Conservation (phyloP, 2,329 filamentous ascomycete species). For the Xylaria arbuscula region DNA sequence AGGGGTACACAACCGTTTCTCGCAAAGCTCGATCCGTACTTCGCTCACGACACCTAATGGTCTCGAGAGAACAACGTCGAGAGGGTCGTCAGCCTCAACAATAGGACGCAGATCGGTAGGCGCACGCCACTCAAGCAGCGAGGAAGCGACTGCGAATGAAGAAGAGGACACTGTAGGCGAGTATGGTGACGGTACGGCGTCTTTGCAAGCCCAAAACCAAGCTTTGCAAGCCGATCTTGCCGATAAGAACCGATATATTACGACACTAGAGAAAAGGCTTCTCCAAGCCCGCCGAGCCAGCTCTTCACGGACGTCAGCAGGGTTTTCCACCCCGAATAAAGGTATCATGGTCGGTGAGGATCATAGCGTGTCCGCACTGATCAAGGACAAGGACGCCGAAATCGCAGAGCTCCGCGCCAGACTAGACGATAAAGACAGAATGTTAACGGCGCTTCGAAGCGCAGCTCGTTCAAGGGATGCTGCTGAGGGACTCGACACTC, state of each 20-base stretch:
- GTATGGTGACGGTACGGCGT: slow-evolving; percentile 87
- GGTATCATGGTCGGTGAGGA: slow-evolving; percentile 80
- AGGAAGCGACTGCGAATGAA: slow-evolving; percentile 58
- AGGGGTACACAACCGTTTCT: slow-evolving; percentile 71
- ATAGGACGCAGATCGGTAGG: slow-evolving; percentile 65
- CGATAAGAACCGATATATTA: slow-evolving; percentile 98
- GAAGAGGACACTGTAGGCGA: slow-evolving; percentile 81
- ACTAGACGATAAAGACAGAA: slow-evolving; percentile 93
- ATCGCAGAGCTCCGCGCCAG: slow-evolving; percentile 90
- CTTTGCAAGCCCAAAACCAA: slow-evolving; percentile 83
- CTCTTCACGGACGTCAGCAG: slow-evolving; percentile 85
- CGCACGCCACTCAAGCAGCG: slow-evolving; percentile 58
- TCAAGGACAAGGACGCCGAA: slow-evolving; percentile 92
- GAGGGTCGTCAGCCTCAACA: slow-evolving; percentile 71
- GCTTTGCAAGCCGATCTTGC: slow-evolving; percentile 93
- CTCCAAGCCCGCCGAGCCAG: slow-evolving; percentile 91
- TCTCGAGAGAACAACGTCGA: slow-evolving; percentile 73
- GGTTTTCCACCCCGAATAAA: slow-evolving; percentile 70
- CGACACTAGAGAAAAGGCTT: slow-evolving; percentile 90
- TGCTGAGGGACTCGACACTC: slow-evolving; percentile 66
- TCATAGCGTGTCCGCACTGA: slow-evolving; percentile 74
- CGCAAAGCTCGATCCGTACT: slow-evolving; percentile 72
- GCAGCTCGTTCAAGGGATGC: slow-evolving; percentile 87
- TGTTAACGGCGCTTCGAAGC: slow-evolving; percentile 86
- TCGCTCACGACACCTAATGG: slow-evolving; percentile 74